These are phyloP conservation scores for Kwoniella botswanensis DNA, from an alignment of 768 basidiomycete genomes.

Conservation along the genomic window DNA sequence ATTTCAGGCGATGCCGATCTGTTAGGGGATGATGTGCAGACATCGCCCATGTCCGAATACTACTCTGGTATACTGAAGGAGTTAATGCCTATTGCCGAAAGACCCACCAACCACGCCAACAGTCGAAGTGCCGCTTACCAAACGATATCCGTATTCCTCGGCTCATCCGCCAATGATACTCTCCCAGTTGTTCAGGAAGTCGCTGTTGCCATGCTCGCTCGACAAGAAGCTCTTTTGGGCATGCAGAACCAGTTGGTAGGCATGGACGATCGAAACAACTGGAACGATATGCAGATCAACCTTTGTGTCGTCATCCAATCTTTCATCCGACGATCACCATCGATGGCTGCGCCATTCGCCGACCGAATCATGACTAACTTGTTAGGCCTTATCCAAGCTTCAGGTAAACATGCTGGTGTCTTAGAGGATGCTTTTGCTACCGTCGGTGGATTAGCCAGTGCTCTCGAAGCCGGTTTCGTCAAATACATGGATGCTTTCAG, in stretches of 20 bases:
- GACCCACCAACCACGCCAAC: slow-evolving; percentile 85
- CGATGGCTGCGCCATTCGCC: slow-evolving; percentile 81
- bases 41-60: slow-evolving; percentile 79
- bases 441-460: slow-evolving; percentile 73
- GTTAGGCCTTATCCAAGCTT: slow-evolving; percentile 79
- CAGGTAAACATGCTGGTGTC: slow-evolving; percentile 90
- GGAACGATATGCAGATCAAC: slow-evolving; percentile 97
- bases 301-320: slow-evolving; percentile 73
- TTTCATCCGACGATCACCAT: slow-evolving; percentile 80
- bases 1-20: slow-evolving; percentile 72
- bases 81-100: slow-evolving; percentile 83
- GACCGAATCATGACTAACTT: slow-evolving; percentile 94
- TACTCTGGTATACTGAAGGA: slow-evolving; percentile 85
- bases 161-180: slow-evolving; percentile 77
- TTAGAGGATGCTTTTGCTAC: slow-evolving; percentile 96
- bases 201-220: slow-evolving; percentile 75
- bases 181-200: slow-evolving; percentile 82
- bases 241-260: slow-evolving; percentile 94
- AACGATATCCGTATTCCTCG: slow-evolving; percentile 84
- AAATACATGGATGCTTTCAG: slow-evolving; percentile 47
- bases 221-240: slow-evolving; percentile 84
- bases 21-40: slow-evolving; percentile 65
- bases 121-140: slow-evolving; percentile 95
- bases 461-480: slow-evolving; percentile 36
- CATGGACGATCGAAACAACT: slow-evolving; percentile 94